Base-by-base conservation (phyloP, 352 stramenopile species). In the Phytophthora citricola region DNA sequence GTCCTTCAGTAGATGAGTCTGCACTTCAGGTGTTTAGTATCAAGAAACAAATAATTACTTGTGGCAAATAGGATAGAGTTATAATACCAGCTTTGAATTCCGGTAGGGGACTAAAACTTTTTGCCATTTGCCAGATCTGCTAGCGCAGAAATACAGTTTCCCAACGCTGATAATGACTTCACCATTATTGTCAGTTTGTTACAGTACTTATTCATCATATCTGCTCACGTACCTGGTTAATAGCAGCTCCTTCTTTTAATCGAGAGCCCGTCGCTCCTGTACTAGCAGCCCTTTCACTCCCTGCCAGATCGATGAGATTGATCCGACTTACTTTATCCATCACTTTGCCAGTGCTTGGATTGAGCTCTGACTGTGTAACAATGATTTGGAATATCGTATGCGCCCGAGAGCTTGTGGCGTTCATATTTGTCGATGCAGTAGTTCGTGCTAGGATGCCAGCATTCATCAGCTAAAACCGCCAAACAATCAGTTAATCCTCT, bases 171-270 rank as follows among this genome's bases (percentile, higher is more conserved):
- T 11, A 98, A 71, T 1, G 87, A 95, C 85, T 78, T 66, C n/a
- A 86, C 45, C 24, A 27, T 2, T 36, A n/a, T 17, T 43, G 36
- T 34, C 17, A 72, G 31, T 10, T 63, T 17, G 45, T 22, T 22
- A 7, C 4, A 50, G 20, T 9, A 14, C 2, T 11, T 29, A 17
- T 54, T 17, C 15, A 40, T 4, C 26, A 17, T 12, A 49, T 14
- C 24, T 27, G 26, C 10, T 36, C 24, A 38, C 31, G 14, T 64
- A 71, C 87, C 80, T 97, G 83, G 63, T 98, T 98, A 61, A 98
- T 98, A n/a, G 88, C 92, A 22, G 92, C 92, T 3, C 94, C 94
- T 81, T 98, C 94, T 72, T 98, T 98, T 22, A 98, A 64, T 15
- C 90, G 75, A 29, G 78, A 78, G 0, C 93, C 94, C 2, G 89